Evolutionary conservation across 148 eudicot genomes (phyloP).

Genomic region (Rhododendron mucronatum): DNA sequence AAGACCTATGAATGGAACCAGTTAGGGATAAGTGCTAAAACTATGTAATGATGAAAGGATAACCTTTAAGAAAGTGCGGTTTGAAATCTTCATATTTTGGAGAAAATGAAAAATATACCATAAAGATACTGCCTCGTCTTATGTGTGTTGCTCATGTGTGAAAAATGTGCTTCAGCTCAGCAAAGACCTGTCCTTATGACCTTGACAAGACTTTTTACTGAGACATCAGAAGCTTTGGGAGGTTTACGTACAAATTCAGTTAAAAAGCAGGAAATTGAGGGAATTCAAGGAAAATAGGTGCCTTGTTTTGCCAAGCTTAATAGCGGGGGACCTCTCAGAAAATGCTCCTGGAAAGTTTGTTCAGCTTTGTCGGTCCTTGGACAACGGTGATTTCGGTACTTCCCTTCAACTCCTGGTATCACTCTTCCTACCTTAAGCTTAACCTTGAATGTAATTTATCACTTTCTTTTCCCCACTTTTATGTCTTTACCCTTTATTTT

Average conservation of each 20-base stretch:
- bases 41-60: background rate
- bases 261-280: slow-evolving; percentile 34
- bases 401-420: too few relatives aligned
- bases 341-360: too few relatives aligned
- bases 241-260: slow-evolving; percentile 15
- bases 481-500: background rate
- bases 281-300: slow-evolving; percentile 69
- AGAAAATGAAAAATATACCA: background rate
- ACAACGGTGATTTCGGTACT: too few relatives aligned
- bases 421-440: background rate
- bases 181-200: slow-evolving; percentile 78
- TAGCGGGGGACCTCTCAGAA: too few relatives aligned
- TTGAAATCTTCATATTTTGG: background rate
- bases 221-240: slow-evolving; percentile 78
- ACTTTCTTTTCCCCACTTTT: background rate
- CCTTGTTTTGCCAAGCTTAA: slow-evolving; percentile 34
- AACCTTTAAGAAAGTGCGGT: background rate
- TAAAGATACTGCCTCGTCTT: background rate
- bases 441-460: too few relatives aligned
- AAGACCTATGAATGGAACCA: background rate
- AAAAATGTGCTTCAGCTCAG: slow-evolving; percentile 47
- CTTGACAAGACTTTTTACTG: slow-evolving; percentile 76
- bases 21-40: background rate
- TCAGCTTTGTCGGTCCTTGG: too few relatives aligned
- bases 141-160: background rate